A percentile compares a stretch with the other conserved stretches of the same genome.
phyloP scores from a whole-genome alignment of 192 early-diverging fungal genomes.

The Phlyctochytrium arcticum region DNA sequence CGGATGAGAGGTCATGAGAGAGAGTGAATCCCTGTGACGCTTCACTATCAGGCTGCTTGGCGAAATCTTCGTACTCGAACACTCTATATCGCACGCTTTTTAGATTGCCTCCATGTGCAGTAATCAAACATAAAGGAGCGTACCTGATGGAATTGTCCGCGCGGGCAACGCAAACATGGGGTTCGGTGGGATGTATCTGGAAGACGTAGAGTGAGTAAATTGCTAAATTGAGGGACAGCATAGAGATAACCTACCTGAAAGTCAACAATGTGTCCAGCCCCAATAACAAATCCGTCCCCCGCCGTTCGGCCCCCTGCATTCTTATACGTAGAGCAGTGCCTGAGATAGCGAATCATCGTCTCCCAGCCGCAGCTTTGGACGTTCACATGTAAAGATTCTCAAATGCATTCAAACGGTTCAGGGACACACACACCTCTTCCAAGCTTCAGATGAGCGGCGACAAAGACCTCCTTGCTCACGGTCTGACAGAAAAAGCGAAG shows the following conservation, averaged over 20 bases:
- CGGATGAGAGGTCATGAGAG: not conserved
- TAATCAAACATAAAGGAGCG: too few relatives aligned
- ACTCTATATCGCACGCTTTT: too few relatives aligned
- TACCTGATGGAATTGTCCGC: constrained; percentile 18
- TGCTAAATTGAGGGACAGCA: not conserved
- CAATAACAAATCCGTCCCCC: constrained; percentile 11
- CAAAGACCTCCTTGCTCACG: not conserved
- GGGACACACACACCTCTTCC: not conserved
- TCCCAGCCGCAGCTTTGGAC: constrained; percentile 7
- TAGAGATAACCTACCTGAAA: constrained; percentile 12
- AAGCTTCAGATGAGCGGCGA: not conserved
- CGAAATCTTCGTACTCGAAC: not conserved
- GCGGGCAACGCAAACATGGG: constrained; percentile 6
- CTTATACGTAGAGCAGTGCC: not conserved
- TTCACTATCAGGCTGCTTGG: not conserved
- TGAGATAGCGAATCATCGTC: constrained; percentile 21
- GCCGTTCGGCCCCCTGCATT: constrained; percentile 16
- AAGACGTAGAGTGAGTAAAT: not conserved
- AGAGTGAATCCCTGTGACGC: not conserved
- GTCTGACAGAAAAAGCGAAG: constrained; percentile 3
- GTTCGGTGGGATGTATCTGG: constrained; percentile 17
- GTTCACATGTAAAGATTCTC: not conserved
- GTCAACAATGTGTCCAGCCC: constrained; percentile 13
- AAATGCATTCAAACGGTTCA: not conserved
- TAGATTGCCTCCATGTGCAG: too few relatives aligned